Evolutionary conservation across 129 eudicot genomes (phyloP), one percentile per base, ranked within the genome.

Genomic region (Dittrichia graveolens): DNA sequence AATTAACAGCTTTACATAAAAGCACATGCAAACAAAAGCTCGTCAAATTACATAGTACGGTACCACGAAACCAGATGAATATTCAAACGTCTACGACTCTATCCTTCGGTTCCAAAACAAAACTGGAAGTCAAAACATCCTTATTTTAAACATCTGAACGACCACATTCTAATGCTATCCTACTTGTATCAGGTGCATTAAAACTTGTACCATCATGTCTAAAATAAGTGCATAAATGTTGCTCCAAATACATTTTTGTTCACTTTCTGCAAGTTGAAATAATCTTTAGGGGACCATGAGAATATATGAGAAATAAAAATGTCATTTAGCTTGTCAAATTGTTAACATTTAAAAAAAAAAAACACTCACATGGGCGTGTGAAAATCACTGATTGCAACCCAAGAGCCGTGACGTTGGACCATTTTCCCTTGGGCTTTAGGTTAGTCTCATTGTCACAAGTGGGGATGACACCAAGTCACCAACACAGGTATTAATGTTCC

Each of bases 221-320:
- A 61, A 3, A 14, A 12, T 15, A 38, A 61, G 18, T 16, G 49
- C 39, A 24, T 39, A 34, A 49, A 74, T 49, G 50, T 61, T 50
- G 43, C 35, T 62, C 24, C 44, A 56, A 11, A 6, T 71, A 42
- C 56, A 43, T 40, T 50, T 63, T 74, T 63, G 76, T 57, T 45
- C 10, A n/a, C 40, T 74, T 74, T 50, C 72, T 52, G 65, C 79
- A 52, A 63, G 65, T 64, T 63, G 78, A 74, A 52, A 63, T 52
- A 44, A 63, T 50, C 34, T 31, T 31, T 31, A 44, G 41, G 67
- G 76, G 73, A 57, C 76, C 67, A 56, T 57, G 12, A 24, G 4
- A 71, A 56, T n/a, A n/a, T n/a, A n/a, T 41, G 56, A 24, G 31
- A 7, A 57, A 43, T 19, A 18, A 3, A 71, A 54, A 68, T 68